A percentile compares a stretch with the other conserved stretches of the same genome.
phyloP scores from a whole-genome alignment of 2,329 filamentous ascomycete genomes.

The Colletotrichum liaoningense region DNA sequence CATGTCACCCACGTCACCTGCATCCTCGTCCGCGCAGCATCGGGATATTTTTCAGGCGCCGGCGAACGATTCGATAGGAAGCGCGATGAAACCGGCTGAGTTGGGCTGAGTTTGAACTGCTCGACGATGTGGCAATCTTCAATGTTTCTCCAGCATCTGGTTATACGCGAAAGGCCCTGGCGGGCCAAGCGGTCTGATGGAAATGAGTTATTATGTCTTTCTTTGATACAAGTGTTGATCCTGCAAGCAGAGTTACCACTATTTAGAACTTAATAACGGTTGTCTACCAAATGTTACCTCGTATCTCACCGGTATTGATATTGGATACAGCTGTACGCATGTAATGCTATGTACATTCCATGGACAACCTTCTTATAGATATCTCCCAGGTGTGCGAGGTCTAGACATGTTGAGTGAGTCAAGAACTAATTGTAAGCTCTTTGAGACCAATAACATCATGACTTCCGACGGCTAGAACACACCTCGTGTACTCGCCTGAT shows the following conservation, averaged over 20 bases:
- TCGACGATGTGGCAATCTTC: neutral
- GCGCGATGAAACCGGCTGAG: slow-evolving; percentile 21
- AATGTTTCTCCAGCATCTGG: neutral
- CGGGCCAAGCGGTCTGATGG: neutral
- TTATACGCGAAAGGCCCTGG: neutral
- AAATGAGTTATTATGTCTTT: neutral
- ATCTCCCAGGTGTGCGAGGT: too few species aligned
- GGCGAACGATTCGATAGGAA: neutral
- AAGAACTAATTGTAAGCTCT: neutral
- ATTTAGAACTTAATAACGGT: neutral
- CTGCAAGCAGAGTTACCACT: neutral
- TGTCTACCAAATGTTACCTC: too few species aligned
- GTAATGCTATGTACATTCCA: too few species aligned
- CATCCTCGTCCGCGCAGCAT: neutral
- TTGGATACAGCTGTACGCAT: too few species aligned
- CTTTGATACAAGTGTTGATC: too few species aligned
- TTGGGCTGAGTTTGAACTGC: neutral
- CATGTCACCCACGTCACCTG: neutral
- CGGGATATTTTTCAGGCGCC: neutral
- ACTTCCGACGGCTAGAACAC: neutral
- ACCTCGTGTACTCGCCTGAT: neutral
- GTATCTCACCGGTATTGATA: too few species aligned
- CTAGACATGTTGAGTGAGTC: neutral
- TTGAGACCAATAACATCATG: neutral
- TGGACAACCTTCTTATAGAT: too few species aligned